Conservation (phyloP, 2,329 filamentous ascomycete species). For the Xylariales sp. region DNA sequence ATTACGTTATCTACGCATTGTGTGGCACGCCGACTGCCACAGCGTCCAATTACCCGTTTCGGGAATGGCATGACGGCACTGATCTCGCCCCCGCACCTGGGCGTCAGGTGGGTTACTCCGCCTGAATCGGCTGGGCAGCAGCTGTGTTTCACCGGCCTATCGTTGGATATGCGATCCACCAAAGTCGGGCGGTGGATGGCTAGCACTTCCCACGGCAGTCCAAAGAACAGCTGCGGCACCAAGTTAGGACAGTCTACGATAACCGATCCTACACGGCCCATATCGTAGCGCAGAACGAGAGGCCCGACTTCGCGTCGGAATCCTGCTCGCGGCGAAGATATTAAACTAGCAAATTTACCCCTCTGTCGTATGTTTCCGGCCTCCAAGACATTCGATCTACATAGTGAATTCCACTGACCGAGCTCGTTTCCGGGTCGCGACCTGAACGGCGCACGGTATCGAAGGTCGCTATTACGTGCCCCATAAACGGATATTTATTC, state of each 20-base stretch:
- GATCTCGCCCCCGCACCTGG: background rate
- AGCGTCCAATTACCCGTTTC: background rate
- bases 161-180: too few relatives aligned
- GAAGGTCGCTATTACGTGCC: background rate
- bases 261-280: too few relatives aligned
- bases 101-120: too few relatives aligned
- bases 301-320: too few relatives aligned
- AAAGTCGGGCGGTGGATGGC: too few relatives aligned
- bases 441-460: background rate
- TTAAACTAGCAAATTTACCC: conserved; percentile 6
- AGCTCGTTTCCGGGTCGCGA: background rate
- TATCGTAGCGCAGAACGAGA: too few relatives aligned
- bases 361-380: conserved; percentile 6
- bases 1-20: background rate
- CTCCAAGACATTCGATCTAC: background rate
- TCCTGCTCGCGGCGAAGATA: too few relatives aligned
- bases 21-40: background rate
- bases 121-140: too few relatives aligned
- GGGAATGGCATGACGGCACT: background rate
- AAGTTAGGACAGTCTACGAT: too few relatives aligned
- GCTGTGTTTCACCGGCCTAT: too few relatives aligned
- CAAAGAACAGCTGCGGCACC: too few relatives aligned
- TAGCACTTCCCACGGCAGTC: too few relatives aligned
- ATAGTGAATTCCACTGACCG: background rate
- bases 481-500: conserved; percentile 3